Evolutionary conservation across 2,329 filamentous ascomycete species (phyloP), one percentile per base, ranked within the genome.

Genomic region (Monosporascus sp.): DNA sequence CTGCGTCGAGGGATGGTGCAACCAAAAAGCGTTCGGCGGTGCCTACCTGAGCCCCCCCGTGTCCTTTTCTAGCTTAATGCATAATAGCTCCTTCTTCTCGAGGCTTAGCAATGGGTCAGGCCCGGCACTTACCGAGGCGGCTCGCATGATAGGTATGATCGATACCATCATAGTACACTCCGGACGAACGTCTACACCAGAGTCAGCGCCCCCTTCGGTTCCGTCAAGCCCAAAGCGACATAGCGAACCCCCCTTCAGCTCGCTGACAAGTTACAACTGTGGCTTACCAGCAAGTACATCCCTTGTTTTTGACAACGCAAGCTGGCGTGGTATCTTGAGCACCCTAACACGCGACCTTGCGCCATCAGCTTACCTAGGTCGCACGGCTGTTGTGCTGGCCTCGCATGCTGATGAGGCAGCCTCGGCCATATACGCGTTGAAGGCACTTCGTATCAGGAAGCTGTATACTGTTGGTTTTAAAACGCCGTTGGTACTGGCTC

Each of bases 391-490:
- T 45, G 81, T 95, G 15, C 73, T 95, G 11, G 88, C 88, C 8
- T 85, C 82, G 18, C 83, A 81, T 0, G 81, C 88, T 43, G 84
- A 89, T 52, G 88, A 93, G 60, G 90, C 90, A 5, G 87, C 89
- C 2, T 85, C 88, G 1, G 82, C 86, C 1, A 85, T 95, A 56
- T 95, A 89, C 63, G 90, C 90, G 0, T 75, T 95, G 54, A 85
- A 85, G 60, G 88, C 85, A 39, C 78, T 95, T 27, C 84, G 83
- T 50, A 84, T 93, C 49, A 85, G 86, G 37, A 87, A 89, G 52
- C 87, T 95, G 39, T 92, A 92, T 69, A 93, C 89, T 0, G 88
- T 93, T 45, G 90, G 90, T 1, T 94, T 95, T 73, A 84, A 82
- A 63, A 85, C 82, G 56, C 70, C 82, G 57, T 65, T 79, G 62